phyloP scores from a whole-genome alignment of 306 rosid species.

The Prunus mongolica region DNA sequence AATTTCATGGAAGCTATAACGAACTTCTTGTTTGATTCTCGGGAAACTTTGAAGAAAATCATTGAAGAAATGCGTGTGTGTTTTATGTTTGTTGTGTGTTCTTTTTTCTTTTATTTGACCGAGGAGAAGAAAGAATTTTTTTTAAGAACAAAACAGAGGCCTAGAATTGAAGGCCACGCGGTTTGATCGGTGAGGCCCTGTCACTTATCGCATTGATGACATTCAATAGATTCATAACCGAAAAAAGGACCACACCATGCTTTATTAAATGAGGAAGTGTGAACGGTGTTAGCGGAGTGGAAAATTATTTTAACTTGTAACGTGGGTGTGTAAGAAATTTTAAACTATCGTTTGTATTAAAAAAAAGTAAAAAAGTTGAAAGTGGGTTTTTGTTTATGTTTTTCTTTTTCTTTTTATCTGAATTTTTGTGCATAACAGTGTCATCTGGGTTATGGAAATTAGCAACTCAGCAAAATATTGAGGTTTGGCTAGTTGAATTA shows the following conservation, averaged over 20 bases:
- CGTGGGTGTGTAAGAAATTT: too few relatives aligned
- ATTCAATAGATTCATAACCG: neutral
- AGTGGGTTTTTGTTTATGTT: too few relatives aligned
- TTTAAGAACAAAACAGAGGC: neutral
- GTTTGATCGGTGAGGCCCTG: neutral
- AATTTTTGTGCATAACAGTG: too few relatives aligned
- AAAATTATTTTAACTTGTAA: accelerated
- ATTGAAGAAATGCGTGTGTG: neutral
- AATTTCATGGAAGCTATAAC: neutral
- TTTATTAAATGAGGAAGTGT: neutral
- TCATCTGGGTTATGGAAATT: too few relatives aligned
- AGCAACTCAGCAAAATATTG: too few relatives aligned
- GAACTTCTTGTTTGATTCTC: constrained; percentile 14
- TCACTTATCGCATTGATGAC: constrained; percentile 2
- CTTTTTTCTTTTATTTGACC: neutral
- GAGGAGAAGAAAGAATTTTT: neutral
- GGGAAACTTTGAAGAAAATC: constrained; percentile 23
- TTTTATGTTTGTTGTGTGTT: too few relatives aligned
- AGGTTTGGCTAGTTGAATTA: neutral
- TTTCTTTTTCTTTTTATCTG: too few relatives aligned
- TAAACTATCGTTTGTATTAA: accelerated
- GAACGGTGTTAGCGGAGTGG: accelerated
- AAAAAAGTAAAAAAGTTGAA: accelerated
- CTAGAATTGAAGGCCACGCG: neutral
- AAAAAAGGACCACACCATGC: neutral